Percentiles rank a stretch among this genome's conserved stretches.
These are phyloP conservation scores for Lathyrus oleraceus DNA, from an alignment of 306 rosid genomes.

Conservation along the genomic window DNA sequence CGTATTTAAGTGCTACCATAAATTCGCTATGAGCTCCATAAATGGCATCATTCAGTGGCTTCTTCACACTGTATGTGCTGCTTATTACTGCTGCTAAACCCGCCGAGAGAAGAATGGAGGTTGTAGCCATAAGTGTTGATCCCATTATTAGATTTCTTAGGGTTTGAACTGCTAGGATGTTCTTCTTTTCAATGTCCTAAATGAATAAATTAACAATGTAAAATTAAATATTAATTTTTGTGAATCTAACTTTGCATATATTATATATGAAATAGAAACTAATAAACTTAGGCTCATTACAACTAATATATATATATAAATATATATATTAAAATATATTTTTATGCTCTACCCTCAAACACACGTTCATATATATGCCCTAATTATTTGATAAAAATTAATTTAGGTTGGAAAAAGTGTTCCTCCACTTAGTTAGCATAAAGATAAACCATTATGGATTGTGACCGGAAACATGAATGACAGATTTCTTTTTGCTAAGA, in stretches of 20 bases:
- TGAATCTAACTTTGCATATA: background rate
- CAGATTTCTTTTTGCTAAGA: conserved; percentile 3
- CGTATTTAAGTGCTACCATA: conserved; percentile 84
- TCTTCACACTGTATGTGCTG: conserved; percentile 88
- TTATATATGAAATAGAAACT: too few species aligned
- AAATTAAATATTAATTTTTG: background rate
- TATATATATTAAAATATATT: conserved; percentile 21
- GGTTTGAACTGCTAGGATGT: conserved; percentile 83
- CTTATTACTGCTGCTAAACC: conserved; percentile 85
- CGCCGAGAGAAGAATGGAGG: conserved; percentile 68
- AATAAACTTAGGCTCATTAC: too few species aligned
- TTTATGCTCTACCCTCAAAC: background rate
- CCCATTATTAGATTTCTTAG: conserved; percentile 85
- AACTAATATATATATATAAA: too few species aligned
- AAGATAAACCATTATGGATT: conserved; percentile 21
- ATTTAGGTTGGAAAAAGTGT: background rate
- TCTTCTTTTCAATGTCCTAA: conserved; percentile 93
- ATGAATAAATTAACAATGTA: background rate
- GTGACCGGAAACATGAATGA: conserved; percentile 28
- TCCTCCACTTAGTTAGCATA: conserved; percentile 8
- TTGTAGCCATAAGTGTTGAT: conserved; percentile 89
- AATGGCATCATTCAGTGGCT: conserved; percentile 68
- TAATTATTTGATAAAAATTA: background rate
- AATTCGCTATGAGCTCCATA: conserved; percentile 88
- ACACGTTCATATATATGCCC: background rate